Evolutionary conservation across 352 stramenopile genomes (phyloP), one percentile per base, ranked within the genome.

Genomic region (Phytophthora pluvialis): DNA sequence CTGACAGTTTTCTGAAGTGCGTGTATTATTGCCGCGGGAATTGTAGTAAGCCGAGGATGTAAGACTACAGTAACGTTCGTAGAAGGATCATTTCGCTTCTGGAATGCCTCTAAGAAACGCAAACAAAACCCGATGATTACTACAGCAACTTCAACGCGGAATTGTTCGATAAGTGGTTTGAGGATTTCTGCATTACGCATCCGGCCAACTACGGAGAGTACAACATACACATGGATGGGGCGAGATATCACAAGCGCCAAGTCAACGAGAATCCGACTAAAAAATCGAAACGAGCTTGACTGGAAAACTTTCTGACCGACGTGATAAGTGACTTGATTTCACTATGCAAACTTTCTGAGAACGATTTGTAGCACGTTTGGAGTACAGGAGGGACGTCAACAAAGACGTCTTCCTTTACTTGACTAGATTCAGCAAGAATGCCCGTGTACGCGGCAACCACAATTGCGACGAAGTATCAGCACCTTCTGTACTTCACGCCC

Each of bases 1-100:
- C 13, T 42, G 11, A 32, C 9, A 48, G n/a, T 48, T 48, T 32
- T n/a, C 13, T 48, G 6, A 52, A 54, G 54, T 47, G 54, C 9
- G 13, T 54, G 54, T 4, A 64, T 52, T 50, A 16, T 57, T 36
- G 56, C 45, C 4, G 46, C 46, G 5, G 46, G 45, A 5, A 56
- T 57, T 42, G 47, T 56, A 11, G n/a, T 4, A 15, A 48, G 8
- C 8, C 16, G 38, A n/a, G 44, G 55, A 4, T 12, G 18, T 2
- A 39, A 46, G 2, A 63, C 44, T 6, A 40, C 15, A 7, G 55
- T 5, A 0, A 12, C 13, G 4, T 63, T 55, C 42, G 55, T 63
- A 5, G 26, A 31, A 18, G 33, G 33, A 3, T 63, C 44, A 55
- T 55, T 48, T 43, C 33, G 6, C n/a, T 44, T 10, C 45, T 55